Percentiles rank a stretch among this genome's conserved stretches.
Conservation (phyloP, 495 filamentous ascomycete genomes). For the Penicillium turbatum region DNA sequence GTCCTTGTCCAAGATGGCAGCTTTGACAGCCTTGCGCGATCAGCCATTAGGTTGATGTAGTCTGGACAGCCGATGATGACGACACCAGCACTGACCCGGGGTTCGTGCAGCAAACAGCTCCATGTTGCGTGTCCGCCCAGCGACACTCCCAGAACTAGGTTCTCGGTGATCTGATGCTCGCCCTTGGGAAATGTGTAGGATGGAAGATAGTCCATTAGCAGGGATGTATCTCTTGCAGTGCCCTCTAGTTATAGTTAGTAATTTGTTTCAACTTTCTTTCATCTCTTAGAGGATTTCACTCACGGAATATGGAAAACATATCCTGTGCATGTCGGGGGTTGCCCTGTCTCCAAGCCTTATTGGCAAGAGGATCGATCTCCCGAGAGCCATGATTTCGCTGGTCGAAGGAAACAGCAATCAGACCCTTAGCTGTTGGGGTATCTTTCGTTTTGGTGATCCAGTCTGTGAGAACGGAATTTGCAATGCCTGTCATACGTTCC, state of each 20-base stretch:
- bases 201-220: conserved; percentile 68
- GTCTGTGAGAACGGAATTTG: conserved; percentile 48
- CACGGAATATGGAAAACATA: conserved; percentile 68
- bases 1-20: conserved; percentile 54
- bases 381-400: conserved; percentile 85
- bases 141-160: conserved; percentile 76
- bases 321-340: conserved; percentile 83
- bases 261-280: neutral
- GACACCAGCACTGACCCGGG: conserved; percentile 68
- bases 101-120: conserved; percentile 73
- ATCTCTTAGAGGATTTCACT: conserved; percentile 18
- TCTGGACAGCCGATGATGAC: conserved; percentile 88
- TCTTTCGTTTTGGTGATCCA: conserved; percentile 49
- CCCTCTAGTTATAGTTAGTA: conserved; percentile 47
- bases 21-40: conserved; percentile 73
- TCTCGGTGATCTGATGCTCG: conserved; percentile 53
- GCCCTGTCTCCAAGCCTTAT: conserved; percentile 72
- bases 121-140: conserved; percentile 88
- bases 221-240: conserved; percentile 67
- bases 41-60: conserved; percentile 69
- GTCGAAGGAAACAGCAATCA: conserved; percentile 82
- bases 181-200: conserved; percentile 63
- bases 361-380: conserved; percentile 52
- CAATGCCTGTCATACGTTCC: conserved; percentile 63
- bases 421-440: conserved; percentile 34